A percentile compares a stretch with the other conserved stretches of the same genome.
Evolutionary conservation across 331 rosid species (phyloP).

Genomic region (Quercus tomentella): DNA sequence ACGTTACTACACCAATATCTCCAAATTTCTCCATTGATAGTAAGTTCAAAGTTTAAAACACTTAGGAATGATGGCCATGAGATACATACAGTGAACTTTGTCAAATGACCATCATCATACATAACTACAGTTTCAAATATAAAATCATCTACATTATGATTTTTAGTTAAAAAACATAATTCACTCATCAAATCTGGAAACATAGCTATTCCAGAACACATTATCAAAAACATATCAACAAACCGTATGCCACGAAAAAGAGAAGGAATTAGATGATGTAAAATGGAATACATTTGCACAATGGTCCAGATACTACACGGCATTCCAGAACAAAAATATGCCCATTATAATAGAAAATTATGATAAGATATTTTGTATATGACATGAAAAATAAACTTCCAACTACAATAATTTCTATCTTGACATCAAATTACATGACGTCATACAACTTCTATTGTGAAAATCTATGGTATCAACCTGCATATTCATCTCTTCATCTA

Average conservation of each 20-base stretch:
- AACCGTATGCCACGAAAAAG: no score
- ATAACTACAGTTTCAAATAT: background rate
- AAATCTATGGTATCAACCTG: no score
- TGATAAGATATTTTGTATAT: no score
- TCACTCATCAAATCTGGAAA: background rate
- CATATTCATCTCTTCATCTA: background rate
- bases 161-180: background rate
- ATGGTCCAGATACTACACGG: background rate
- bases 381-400: no score
- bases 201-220: background rate
- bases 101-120: constrained; percentile 15
- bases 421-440: no score
- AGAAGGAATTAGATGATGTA: no score
- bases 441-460: no score
- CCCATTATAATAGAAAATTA: no score
- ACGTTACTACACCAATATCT: constrained; percentile 6
- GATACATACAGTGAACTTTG: constrained; percentile 2
- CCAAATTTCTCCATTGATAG: constrained; percentile 11
- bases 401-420: no score
- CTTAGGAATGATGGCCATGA: background rate
- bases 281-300: no score
- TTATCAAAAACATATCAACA: no score
- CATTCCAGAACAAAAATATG: background rate
- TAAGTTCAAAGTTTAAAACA: constrained; percentile 1
- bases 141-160: background rate